Conservation (phyloP, 345 rosid genomes). For the Arabidopsis suecica region DNA sequence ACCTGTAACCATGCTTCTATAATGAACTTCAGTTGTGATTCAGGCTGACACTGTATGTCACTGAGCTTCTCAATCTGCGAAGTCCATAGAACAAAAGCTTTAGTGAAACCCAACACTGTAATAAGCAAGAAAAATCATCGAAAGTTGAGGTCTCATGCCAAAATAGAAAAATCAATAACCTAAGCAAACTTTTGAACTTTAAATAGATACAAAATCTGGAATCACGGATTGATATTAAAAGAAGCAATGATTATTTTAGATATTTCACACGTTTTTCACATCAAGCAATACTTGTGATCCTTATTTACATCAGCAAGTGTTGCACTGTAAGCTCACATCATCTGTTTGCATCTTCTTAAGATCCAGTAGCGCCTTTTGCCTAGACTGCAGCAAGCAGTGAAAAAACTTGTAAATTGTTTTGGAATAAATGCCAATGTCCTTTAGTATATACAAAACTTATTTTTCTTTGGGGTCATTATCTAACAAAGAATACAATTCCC, state of each 20-base stretch:
- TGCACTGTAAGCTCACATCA: constrained; percentile 59
- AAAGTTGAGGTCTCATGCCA: constrained; percentile 10
- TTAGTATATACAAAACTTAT: not conserved
- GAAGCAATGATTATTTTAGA: not conserved
- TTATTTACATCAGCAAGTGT: constrained; percentile 40
- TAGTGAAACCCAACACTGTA: constrained; percentile 25
- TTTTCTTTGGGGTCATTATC: not conserved
- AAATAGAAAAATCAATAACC: constrained; percentile 12
- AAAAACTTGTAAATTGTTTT: constrained; percentile 17
- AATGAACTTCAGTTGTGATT: constrained; percentile 85
- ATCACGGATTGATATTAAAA: not conserved
- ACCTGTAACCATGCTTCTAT: constrained; percentile 94
- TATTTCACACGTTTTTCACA: constrained; percentile 24
- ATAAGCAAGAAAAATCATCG: not conserved
- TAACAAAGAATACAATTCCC: not conserved
- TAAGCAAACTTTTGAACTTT: constrained; percentile 11
- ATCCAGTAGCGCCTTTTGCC: constrained; percentile 85
- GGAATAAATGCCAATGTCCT: not conserved
- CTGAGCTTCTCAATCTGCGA: constrained; percentile 81
- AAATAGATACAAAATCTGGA: not conserved
- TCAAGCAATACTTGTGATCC: constrained; percentile 32
- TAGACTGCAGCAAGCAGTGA: constrained; percentile 65
- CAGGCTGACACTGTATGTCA: constrained; percentile 80
- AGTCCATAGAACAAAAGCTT: constrained; percentile 3
- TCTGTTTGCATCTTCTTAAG: constrained; percentile 79